phyloP scores from a whole-genome alignment of 2,329 filamentous ascomycete genomes.

The Pseudocercospora macadamiae region DNA sequence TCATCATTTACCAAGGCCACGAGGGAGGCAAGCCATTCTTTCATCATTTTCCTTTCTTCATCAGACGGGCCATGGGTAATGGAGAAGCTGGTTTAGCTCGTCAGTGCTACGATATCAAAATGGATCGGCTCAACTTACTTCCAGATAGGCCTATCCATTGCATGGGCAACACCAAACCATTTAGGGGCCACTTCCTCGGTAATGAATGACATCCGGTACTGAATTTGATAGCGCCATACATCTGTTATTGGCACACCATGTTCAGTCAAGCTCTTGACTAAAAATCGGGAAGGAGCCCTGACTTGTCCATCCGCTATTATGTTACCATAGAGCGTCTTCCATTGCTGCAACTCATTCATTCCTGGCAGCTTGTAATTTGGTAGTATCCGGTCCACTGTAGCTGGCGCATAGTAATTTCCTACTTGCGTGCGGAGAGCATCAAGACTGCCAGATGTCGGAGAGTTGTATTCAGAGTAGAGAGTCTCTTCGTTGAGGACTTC shows the following conservation, averaged over 20 bases:
- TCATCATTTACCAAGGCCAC: conserved; percentile 10
- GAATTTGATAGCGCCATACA: conserved; percentile 10
- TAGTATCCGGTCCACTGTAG: conserved; percentile 4
- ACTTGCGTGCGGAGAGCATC: conserved; percentile 2
- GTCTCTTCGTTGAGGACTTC: conserved; percentile 14
- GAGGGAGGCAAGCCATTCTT: conserved; percentile 13
- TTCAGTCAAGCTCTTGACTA: conserved; percentile 5
- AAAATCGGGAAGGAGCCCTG: conserved; percentile 2
- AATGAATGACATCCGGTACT: conserved; percentile 9
- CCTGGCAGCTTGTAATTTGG: conserved; percentile 7
- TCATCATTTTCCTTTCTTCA: conserved; percentile 2
- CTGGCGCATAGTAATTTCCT: conserved; percentile 11
- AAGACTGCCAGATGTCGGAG: not conserved
- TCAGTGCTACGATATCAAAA: not conserved
- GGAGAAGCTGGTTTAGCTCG: conserved; percentile 1
- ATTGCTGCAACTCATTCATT: not conserved
- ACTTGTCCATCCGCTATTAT: conserved; percentile 13
- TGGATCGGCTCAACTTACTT: not conserved
- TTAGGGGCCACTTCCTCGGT: conserved; percentile 7
- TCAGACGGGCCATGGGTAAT: conserved; percentile 7
- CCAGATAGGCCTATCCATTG: conserved; percentile 14
- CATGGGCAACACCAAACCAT: conserved; percentile 13
- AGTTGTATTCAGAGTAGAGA: conserved; percentile 11
- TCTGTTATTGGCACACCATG: not conserved
- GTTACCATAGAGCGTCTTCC: conserved; percentile 5